Evolutionary conservation across 352 stramenopile genomes (phyloP).

Genomic region (Pythium phragmiticola): DNA sequence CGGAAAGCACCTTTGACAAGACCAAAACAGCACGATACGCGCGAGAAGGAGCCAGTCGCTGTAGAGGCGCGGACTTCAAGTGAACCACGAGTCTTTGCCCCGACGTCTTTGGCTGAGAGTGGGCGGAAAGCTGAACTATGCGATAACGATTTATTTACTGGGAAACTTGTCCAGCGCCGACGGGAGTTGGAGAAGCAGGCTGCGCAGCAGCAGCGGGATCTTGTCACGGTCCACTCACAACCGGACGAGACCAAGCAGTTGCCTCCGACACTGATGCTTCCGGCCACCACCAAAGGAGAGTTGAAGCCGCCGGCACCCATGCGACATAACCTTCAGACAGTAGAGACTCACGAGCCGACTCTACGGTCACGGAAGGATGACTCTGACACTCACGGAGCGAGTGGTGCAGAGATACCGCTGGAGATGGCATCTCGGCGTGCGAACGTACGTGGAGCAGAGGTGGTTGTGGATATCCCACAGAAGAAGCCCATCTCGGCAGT

Average conservation of each 20-base stretch:
- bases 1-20: background rate
- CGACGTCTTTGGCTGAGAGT: background rate
- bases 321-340: background rate
- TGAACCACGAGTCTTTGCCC: background rate
- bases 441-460: background rate
- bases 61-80: background rate
- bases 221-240: too few relatives aligned
- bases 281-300: background rate
- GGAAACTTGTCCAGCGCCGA: constrained; percentile 43
- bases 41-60: background rate
- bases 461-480: background rate
- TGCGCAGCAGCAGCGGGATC: background rate
- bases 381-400: background rate
- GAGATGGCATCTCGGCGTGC: background rate
- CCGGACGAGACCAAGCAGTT: background rate
- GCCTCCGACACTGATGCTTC: background rate
- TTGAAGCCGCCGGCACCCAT: background rate
- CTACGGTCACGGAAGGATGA: too few relatives aligned
- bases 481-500: background rate
- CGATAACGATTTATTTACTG: constrained; percentile 15
- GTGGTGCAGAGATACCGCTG: background rate
- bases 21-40: background rate
- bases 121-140: background rate
- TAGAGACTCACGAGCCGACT: background rate
- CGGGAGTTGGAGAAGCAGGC: constrained; percentile 36